Evolutionary conservation across 805 yeast genomes (phyloP), one percentile per base, ranked within the genome.

Genomic region (Ogataea paradorogensis): DNA sequence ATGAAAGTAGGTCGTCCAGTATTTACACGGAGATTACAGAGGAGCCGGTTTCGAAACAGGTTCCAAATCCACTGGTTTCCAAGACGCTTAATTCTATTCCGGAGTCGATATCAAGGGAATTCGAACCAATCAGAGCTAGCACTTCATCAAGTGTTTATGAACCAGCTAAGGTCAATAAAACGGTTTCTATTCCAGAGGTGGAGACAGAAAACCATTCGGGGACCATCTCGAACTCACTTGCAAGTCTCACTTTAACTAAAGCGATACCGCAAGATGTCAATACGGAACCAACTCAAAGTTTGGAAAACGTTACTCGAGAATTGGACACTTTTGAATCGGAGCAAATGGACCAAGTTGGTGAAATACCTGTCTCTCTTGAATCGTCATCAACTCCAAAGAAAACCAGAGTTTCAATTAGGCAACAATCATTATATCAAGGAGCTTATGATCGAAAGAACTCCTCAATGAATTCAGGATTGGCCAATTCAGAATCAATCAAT

Each of bases 341-440:
- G 9, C 32, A 8, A 4, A 21, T 9, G 3, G 33, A 30, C 14
- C 25, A 21, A 14, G 15, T 21, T 13, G 18, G 27, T 9, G 36
- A 14, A 21, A 30, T 15, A n/a, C 32, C 35, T 14, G 21, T 23
- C 6, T 23, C 25, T 23, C 25, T 4, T 23, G 25, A 23, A 23
- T 9, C 4, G n/a, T 9, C 10, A 9, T 11, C n/a, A 9, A 11
- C n/a, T 23, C 25, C 25, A 23, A 23, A 23, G 9, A 55, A 51
- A 21, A 38, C 52, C 9, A 48, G 58, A 30, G 55, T 59, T 5
- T 59, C 64, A 0, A 55, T 59, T 14, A 45, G 59, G 16, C 53
- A 58, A 32, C 51, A 54, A 28, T 53, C 62, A 2, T 33, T 59
- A 9, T 57, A 54, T 33, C 56, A 50, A 23, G 39, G 38, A 24